A percentile compares a stretch with the other conserved stretches of the same genome.
Evolutionary conservation across 306 rosid genomes (phyloP).

Genomic region (Rosa rugosa): DNA sequence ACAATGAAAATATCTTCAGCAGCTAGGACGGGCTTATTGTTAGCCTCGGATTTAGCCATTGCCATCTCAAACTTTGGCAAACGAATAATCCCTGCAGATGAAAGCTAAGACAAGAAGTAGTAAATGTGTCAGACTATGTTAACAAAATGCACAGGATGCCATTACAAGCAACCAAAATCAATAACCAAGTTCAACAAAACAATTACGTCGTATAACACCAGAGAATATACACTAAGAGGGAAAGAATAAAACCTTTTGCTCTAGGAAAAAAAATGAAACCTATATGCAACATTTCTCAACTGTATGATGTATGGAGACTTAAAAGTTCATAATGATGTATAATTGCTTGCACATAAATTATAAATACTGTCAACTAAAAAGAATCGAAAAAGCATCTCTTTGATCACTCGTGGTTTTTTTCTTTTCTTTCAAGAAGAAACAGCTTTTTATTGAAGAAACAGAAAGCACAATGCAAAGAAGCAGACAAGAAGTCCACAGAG

Average conservation of each 20-base stretch:
- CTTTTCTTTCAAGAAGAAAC: neutral
- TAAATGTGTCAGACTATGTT: conserved; percentile 33
- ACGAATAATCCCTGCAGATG: conserved; percentile 90
- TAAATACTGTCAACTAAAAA: neutral
- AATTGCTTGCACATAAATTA: neutral
- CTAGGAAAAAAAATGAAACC: neutral
- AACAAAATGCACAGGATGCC: neutral
- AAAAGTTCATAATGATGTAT: neutral
- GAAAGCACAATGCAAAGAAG: neutral
- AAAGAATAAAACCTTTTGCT: neutral
- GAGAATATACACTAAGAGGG: conserved; percentile 19
- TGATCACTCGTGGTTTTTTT: neutral
- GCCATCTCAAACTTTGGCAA: conserved; percentile 94
- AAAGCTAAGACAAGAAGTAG: conserved; percentile 60
- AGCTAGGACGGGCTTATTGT: conserved; percentile 83
- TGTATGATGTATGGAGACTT: neutral
- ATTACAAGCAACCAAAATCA: conserved; percentile 19
- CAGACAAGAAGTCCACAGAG: neutral
- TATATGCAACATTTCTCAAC: neutral
- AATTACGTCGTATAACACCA: conserved; percentile 18
- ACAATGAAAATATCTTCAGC: conserved; percentile 79
- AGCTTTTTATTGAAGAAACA: neutral
- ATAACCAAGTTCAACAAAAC: conserved; percentile 8
- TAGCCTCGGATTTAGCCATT: conserved; percentile 93
- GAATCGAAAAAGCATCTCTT: neutral